These are phyloP conservation scores for Cyclotella baltica DNA, from an alignment of 108 stramenopile species.

Conservation along the genomic window DNA sequence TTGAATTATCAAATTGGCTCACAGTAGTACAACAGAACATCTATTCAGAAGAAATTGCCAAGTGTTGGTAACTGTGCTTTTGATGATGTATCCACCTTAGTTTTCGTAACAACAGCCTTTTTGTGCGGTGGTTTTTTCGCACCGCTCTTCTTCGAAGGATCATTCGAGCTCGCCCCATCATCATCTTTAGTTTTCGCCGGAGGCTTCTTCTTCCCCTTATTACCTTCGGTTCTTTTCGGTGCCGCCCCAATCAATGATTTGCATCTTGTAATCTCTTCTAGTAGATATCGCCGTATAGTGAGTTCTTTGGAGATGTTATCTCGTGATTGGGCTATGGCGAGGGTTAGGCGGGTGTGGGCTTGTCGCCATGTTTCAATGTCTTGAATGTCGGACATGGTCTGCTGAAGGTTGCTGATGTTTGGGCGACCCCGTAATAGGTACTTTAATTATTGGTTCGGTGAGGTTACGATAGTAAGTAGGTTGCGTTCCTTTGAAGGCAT, in stretches of 20 bases:
- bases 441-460: no score
- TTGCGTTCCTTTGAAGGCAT: no score
- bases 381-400: conserved; percentile 12
- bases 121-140: conserved; percentile 5
- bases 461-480: no score
- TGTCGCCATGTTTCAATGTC: conserved; percentile 70
- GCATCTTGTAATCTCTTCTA: conserved; percentile 67
- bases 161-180: neutral
- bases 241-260: conserved; percentile 1
- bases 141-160: no score
- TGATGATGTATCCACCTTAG: neutral
- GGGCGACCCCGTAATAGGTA: no score
- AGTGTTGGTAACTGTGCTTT: neutral
- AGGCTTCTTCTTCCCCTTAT: conserved; percentile 28
- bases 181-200: neutral
- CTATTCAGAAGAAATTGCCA: no score
- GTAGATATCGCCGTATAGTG: conserved; percentile 65
- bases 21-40: no score
- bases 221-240: neutral
- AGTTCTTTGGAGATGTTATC: conserved; percentile 71
- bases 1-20: no score
- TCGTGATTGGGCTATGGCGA: conserved; percentile 62
- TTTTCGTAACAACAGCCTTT: neutral
- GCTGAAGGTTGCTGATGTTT: neutral
- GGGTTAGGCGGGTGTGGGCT: conserved; percentile 60